Evolutionary conservation across 306 rosid genomes (phyloP).

Genomic region (Vigna reflexopilosa): DNA sequence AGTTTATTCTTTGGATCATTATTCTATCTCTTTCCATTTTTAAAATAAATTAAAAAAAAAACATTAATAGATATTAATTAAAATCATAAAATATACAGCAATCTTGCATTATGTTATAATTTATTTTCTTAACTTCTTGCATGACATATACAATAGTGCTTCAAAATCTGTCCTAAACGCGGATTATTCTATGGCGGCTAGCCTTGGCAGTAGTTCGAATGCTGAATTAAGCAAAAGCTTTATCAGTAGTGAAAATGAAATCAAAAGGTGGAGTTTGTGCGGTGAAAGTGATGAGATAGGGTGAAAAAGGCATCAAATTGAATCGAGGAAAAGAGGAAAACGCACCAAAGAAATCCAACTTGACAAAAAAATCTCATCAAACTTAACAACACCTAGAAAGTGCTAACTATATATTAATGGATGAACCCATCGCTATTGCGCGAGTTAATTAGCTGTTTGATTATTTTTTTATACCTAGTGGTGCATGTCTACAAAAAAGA

Average conservation of each 20-base stretch:
- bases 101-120: too few species aligned
- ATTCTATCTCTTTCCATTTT: too few species aligned
- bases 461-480: background rate
- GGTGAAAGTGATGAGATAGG: background rate
- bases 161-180: conserved; percentile 9
- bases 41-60: too few species aligned
- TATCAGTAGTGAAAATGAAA: conserved; percentile 19
- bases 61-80: too few species aligned
- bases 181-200: background rate
- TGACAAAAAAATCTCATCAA: background rate
- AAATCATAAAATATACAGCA: too few species aligned
- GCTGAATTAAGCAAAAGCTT: conserved; percentile 9
- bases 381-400: conserved; percentile 1
- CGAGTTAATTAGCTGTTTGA: background rate
- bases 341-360: conserved; percentile 16
- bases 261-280: background rate
- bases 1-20: too few species aligned
- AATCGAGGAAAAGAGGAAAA: conserved; percentile 1
- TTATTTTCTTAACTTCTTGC: background rate
- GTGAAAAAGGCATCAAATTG: conserved; percentile 30
- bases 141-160: background rate
- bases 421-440: conserved; percentile 5
- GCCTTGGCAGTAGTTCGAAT: background rate
- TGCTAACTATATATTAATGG: background rate
- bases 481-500: conserved; percentile 4